A percentile compares a stretch with the other conserved stretches of the same genome.
phyloP scores from a whole-genome alignment of 2,329 filamentous ascomycete species.

The Elsinoe batatas region DNA sequence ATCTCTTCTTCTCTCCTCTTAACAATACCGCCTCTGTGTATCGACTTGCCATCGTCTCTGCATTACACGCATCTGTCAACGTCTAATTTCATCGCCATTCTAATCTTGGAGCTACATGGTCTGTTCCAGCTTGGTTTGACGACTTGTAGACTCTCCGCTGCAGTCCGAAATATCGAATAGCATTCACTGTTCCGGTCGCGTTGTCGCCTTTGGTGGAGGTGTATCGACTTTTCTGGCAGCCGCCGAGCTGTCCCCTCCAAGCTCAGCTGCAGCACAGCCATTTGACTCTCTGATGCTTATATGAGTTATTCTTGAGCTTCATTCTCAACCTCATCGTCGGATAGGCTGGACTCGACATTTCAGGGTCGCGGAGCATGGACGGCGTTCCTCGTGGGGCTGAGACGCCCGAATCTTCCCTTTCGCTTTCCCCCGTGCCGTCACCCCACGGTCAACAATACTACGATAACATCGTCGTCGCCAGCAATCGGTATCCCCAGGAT shows the following conservation, averaged over 20 bases:
- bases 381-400: not conserved
- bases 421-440: conserved; percentile 16
- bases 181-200: conserved; percentile 1
- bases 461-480: conserved; percentile 23
- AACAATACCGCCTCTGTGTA: not conserved
- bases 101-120: not conserved
- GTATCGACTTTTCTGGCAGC: conserved; percentile 3
- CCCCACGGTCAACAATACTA: conserved; percentile 14
- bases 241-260: conserved; percentile 1
- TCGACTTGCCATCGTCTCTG: conserved; percentile 3
- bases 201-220: conserved; percentile 2
- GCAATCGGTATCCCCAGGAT: conserved; percentile 16
- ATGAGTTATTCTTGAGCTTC: not conserved
- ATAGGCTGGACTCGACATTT: conserved; percentile 1
- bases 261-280: not conserved
- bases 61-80: not conserved
- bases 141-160: not conserved
- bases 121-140: not conserved
- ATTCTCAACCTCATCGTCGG: not conserved
- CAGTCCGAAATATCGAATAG: not conserved
- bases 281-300: not conserved
- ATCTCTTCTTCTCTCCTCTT: not conserved
- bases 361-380: conserved; percentile 3
- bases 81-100: not conserved
- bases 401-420: conserved; percentile 11